Percentiles rank a stretch among this genome's conserved stretches.
Evolutionary conservation across 225 moss, liverwort and hornwort species (phyloP).

Genomic region (Straminergon stramineum): DNA sequence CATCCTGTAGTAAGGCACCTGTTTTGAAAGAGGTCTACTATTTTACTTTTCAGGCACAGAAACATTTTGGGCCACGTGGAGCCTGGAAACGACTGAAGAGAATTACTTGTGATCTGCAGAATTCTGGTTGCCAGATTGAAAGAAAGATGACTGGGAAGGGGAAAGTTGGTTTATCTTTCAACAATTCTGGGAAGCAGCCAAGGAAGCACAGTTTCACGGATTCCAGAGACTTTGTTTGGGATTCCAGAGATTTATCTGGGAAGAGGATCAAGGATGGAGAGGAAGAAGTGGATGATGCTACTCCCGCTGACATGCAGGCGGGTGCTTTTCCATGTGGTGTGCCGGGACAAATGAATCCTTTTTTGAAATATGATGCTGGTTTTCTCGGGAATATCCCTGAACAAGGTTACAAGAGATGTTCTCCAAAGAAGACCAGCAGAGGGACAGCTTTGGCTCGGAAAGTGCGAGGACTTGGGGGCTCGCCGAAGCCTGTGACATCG

Average conservation of each 20-base stretch:
- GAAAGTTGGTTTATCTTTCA: constrained; percentile 17
- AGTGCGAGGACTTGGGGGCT: constrained; percentile 48
- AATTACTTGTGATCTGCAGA: background rate
- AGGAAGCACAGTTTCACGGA: constrained; percentile 20
- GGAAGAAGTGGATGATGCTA: background rate
- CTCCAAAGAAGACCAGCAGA: constrained; percentile 24
- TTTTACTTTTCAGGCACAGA: background rate
- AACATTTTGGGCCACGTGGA: background rate
- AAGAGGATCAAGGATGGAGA: constrained; percentile 1
- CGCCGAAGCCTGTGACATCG: constrained; percentile 75
- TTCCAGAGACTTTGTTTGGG: constrained; percentile 10
- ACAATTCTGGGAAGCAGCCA: constrained; percentile 9
- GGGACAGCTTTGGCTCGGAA: constrained; percentile 33
- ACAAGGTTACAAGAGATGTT: constrained; percentile 1
- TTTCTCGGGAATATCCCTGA: background rate
- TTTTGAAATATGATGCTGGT: constrained; percentile 16
- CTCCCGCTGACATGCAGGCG: background rate
- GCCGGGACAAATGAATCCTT: constrained; percentile 2
- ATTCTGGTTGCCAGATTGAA: background rate
- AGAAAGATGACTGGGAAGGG: constrained; percentile 14
- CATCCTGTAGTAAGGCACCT: background rate
- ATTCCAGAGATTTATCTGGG: constrained; percentile 4
- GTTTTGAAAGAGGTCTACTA: background rate
- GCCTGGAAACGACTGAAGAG: background rate
- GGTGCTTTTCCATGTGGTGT: constrained; percentile 11